These are phyloP conservation scores for Exsudoporus frostii DNA, from an alignment of 768 basidiomycete genomes.

Conservation along the genomic window DNA sequence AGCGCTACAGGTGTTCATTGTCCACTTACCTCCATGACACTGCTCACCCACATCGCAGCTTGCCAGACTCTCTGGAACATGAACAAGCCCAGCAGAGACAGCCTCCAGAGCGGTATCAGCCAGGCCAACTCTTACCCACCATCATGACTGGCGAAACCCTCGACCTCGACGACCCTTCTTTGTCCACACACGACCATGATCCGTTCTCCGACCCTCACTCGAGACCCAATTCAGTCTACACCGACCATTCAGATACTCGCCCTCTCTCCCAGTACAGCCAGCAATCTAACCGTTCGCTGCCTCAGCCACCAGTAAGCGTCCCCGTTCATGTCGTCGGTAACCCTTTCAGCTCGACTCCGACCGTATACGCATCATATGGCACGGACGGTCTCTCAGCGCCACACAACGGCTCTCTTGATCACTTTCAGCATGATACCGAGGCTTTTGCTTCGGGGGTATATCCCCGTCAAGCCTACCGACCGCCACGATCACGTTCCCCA, in stretches of 20 bases:
- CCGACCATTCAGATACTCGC: constrained; percentile 26
- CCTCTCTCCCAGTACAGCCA: constrained; percentile 35
- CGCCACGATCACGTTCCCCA: constrained; percentile 69
- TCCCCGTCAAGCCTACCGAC: constrained; percentile 44
- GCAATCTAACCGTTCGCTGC: constrained; percentile 28
- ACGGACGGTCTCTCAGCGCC: constrained; percentile 33
- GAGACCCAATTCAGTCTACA: constrained; percentile 23
- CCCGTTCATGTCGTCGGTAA: constrained; percentile 18
- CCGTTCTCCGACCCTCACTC: constrained; percentile 29
- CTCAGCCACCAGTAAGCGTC: constrained; percentile 21
- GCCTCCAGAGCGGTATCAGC: constrained; percentile 46
- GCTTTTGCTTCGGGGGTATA: constrained; percentile 65
- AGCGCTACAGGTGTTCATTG: constrained; percentile 5
- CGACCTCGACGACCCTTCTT: constrained; percentile 41
- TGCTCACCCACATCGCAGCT: constrained; percentile 6
- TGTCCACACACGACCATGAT: constrained; percentile 31
- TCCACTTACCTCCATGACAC: neutral
- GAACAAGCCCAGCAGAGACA: constrained; percentile 2
- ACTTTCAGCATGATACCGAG: constrained; percentile 63
- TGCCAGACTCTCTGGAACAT: constrained; percentile 6
- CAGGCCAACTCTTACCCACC: constrained; percentile 57
- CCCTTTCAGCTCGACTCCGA: constrained; percentile 22
- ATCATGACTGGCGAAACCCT: constrained; percentile 67
- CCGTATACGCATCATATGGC: constrained; percentile 5
- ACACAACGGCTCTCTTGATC: constrained; percentile 41